These are phyloP conservation scores for Solanum chmielewskii DNA, from an alignment of 257 asterid species.

Conservation along the genomic window DNA sequence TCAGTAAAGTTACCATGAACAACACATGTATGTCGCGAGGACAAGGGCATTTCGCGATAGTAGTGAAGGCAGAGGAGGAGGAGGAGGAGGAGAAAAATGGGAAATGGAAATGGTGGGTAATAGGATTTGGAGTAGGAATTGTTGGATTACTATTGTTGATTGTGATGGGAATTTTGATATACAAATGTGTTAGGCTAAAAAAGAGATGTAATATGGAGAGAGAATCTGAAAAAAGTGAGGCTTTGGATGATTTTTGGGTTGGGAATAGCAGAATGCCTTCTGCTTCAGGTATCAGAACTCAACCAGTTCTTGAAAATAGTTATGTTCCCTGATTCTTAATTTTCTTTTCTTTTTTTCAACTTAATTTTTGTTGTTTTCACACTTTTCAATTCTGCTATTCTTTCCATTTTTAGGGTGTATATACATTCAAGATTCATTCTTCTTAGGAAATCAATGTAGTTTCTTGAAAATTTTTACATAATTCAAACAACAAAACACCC, in stretches of 20 bases:
- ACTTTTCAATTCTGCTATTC: background rate
- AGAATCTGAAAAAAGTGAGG: conserved; percentile 52
- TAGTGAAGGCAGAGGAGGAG: background rate
- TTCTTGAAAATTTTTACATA: background rate
- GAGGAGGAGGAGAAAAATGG: background rate
- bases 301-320: conserved; percentile 56
- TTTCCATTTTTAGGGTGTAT: background rate
- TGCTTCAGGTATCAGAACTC: conserved; percentile 74
- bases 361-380: background rate
- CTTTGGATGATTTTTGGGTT: conserved; percentile 52
- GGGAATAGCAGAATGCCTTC: conserved; percentile 74
- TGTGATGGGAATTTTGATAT: conserved; percentile 9
- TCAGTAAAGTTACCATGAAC: conserved; percentile 25
- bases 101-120: conserved; percentile 43
- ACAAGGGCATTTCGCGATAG: conserved; percentile 62
- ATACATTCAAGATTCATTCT: background rate
- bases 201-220: conserved; percentile 46
- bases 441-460: background rate
- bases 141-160: conserved; percentile 24
- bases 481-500: background rate
- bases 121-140: conserved; percentile 46
- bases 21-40: conserved; percentile 28
- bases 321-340: conserved; percentile 34
- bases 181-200: conserved; percentile 11
- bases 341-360: background rate